These are phyloP conservation scores for Themeda triandra DNA, from an alignment of 176 grass and related monocot species.

Conservation along the genomic window DNA sequence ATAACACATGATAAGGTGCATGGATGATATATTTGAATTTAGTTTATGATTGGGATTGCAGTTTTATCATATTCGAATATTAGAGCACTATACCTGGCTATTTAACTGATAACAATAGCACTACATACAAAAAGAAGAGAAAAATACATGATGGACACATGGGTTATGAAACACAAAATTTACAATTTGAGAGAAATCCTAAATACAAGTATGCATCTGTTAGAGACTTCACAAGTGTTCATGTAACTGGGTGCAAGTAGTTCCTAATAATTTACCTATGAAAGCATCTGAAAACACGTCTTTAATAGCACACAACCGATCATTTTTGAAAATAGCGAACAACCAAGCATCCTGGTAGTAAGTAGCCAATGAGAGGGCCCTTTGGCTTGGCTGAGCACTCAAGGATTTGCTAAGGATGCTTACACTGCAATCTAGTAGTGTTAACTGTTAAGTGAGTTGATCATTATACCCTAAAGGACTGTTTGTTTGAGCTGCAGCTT, in stretches of 20 bases:
- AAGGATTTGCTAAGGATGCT: background rate
- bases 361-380: background rate
- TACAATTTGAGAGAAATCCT: background rate
- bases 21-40: background rate
- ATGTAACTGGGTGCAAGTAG: background rate
- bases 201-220: background rate
- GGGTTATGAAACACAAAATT: background rate
- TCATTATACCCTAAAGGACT: background rate
- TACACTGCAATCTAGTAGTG: background rate
- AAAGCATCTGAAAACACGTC: background rate
- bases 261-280: background rate
- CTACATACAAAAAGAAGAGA: background rate
- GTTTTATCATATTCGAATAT: background rate
- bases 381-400: background rate
- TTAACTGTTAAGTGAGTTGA: background rate
- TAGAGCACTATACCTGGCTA: background rate
- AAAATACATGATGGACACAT: background rate
- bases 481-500: background rate
- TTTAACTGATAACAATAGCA: background rate
- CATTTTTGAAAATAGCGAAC: too few relatives aligned
- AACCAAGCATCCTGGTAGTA: background rate
- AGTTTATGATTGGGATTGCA: background rate
- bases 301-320: too few relatives aligned
- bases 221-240: background rate
- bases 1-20: background rate